phyloP scores from a whole-genome alignment of 1,139 yeast species.

The Lodderomyces orthopsilosis region DNA sequence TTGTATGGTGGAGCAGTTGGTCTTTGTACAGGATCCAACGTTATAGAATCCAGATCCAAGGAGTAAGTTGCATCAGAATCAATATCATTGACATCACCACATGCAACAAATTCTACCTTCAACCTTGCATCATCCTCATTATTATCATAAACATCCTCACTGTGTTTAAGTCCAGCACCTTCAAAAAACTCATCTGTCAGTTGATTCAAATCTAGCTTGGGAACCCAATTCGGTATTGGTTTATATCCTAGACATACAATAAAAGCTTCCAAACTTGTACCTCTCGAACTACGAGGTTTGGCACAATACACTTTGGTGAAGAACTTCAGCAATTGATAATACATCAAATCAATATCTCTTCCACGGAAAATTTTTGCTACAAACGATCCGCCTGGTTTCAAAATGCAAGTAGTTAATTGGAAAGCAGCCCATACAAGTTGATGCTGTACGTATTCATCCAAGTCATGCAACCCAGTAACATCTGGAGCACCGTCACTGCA shows the following conservation, averaged over 20 bases:
- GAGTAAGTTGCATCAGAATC: conserved; percentile 96
- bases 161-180: conserved; percentile 57
- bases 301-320: conserved; percentile 91
- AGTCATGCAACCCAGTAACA: conserved; percentile 94
- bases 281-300: conserved; percentile 91
- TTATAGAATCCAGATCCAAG: conserved; percentile 45
- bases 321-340: conserved; percentile 80
- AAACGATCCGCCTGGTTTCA: conserved; percentile 86
- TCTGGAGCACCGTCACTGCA: conserved; percentile 99
- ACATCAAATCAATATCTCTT: conserved; percentile 86
- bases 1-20: conserved; percentile 98
- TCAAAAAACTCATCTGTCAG: conserved; percentile 83
- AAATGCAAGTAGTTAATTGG: conserved; percentile 82
- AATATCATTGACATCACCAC: conserved; percentile 83
- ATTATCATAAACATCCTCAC: conserved; percentile 38
- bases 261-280: conserved; percentile 90
- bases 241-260: conserved; percentile 86
- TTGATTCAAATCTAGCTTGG: conserved; percentile 52
- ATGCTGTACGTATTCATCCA: conserved; percentile 95
- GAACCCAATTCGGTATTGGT: conserved; percentile 82
- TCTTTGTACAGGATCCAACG: conserved; percentile 85
- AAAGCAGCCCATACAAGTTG: conserved; percentile 88
- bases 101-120: conserved; percentile 86
- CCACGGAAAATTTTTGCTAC: conserved; percentile 97
- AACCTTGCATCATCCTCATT: conserved; percentile 51